Percentiles rank a stretch among this genome's conserved stretches.
Conservation (phyloP, 495 filamentous ascomycete species). For the Aspergillus conjunctus region DNA sequence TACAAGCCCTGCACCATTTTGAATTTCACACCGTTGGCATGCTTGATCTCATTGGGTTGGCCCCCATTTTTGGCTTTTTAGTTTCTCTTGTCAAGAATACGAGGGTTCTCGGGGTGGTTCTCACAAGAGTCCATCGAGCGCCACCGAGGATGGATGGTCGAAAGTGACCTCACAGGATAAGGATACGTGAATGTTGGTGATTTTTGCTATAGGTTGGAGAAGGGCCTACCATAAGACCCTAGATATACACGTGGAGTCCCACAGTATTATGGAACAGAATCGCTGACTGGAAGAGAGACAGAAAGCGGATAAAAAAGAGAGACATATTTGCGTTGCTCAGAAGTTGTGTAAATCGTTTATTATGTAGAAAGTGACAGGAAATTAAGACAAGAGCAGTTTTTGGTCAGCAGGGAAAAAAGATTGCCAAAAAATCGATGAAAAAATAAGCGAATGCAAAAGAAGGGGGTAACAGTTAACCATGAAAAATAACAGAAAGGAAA, state of each 20-base stretch:
- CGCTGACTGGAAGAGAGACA: neutral
- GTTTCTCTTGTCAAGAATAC: no score
- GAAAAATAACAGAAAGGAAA: conserved; percentile 15
- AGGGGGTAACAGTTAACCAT: conserved; percentile 1
- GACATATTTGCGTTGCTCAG: neutral
- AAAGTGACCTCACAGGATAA: no score
- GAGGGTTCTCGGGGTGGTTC: no score
- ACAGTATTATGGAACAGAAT: neutral
- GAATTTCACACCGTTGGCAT: no score
- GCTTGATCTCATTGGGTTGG: no score
- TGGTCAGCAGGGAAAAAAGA: neutral
- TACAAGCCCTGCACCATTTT: no score
- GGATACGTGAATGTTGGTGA: neutral
- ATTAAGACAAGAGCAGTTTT: conserved; percentile 4
- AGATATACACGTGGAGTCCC: conserved; percentile 1
- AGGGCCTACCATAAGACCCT: neutral
- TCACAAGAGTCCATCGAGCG: no score
- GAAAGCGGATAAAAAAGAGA: neutral
- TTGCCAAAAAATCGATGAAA: neutral
- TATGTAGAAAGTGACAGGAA: neutral
- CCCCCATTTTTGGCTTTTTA: no score
- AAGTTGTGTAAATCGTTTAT: neutral
- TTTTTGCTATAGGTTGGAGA: neutral
- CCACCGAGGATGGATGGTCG: no score
- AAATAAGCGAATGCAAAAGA: conserved; percentile 5